Base-by-base conservation (phyloP, 805 yeast genomes). In the Kazachstania kunashirensis region DNA sequence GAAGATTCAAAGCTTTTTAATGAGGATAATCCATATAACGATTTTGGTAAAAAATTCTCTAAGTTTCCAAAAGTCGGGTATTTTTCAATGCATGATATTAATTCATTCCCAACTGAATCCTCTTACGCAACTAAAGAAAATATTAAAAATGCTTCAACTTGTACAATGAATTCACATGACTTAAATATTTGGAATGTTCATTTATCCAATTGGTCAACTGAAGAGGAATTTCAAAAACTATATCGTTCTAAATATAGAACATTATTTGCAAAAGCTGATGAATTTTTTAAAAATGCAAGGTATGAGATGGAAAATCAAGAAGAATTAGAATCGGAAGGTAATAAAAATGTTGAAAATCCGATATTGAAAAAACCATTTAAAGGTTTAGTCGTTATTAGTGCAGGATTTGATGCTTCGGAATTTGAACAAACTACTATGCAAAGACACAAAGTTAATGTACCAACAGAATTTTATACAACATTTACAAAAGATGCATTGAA, bases 321-420 rank as follows among this genome's bases (percentile, higher is more conserved):
- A 18, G n/a, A n/a, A n/a, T n/a, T n/a, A n/a, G n/a, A n/a, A n/a
- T 14, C 6, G 5, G 23, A 24, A 13, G 30, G 19, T 12, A 19
- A 29, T 23, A 29, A 29, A 14, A n/a, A 20, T 28, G 11, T 8
- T 11, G 27, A 20, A 14, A 14, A 8, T 3, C 5, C 19, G 7
- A 4, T 9, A 17, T 16, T 8, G 9, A 29, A 51, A 42, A 60
- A 58, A 48, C 65, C 66, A 2, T 76, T 73, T 53, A 70, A 68
- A 43, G 73, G 77, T 1, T 45, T 83, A 41, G 73, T 84, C 3
- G 69, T 79, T n/a, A 67, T 84, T 1, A 82, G 94, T 30, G 88
- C 94, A 0, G 95, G 95, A 2, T 84, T 84, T 54, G 95, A 84
- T 60, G 94, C 92, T 2, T 76, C 83, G 13, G 95, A 84, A 53